Base-by-base conservation (phyloP, 306 rosid genomes). In the Argentina anserina region DNA sequence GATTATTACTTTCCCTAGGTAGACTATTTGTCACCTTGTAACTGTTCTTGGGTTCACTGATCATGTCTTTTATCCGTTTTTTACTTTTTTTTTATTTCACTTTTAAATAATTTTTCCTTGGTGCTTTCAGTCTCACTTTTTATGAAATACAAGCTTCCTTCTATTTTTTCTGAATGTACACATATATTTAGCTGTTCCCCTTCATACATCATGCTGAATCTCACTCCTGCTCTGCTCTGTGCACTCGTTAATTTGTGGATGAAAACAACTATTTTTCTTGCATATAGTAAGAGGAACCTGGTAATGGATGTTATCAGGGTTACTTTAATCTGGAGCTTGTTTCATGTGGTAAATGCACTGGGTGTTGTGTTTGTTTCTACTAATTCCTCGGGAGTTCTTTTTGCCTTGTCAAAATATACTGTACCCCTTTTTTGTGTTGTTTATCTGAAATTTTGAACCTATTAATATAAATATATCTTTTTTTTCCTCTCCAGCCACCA, bases 401-500 rank as follows among this genome's bases (percentile, higher is more conserved):
- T 49, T 79, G 37, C 62, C 61, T 75, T 52, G 36, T 55, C 39
- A 46, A 41, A 40, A 53, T 34, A 28, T 43, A 26, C 5, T 37
- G n/a, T 5, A 14, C 5, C 36, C 36, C 18, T 59, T 45, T 26
- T 42, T 29, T 33, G 10, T 58, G 66, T 3, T 65, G 21, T 71
- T 41, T 50, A 7, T 70, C 28, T 49, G 40, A 60, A 37, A 59
- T 34, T 36, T 12, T 31, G 42, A 29, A 66, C 34, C 41, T 52
- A 4, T 65, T 20, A 11, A 56, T 28, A 0, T 10, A 4, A 29
- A 58, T 73, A 74, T 49, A 37, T 74, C 42, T 65, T 83, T 76
- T 88, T 59, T 71, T 78, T 50, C 36, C 75, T 49, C 63, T 83
- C 73, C 89, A 95, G 99, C 89, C 88, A 13, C 96, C 99, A 1